These are phyloP conservation scores for Cajanus cajan DNA, from an alignment of 306 rosid species.

Conservation along the genomic window DNA sequence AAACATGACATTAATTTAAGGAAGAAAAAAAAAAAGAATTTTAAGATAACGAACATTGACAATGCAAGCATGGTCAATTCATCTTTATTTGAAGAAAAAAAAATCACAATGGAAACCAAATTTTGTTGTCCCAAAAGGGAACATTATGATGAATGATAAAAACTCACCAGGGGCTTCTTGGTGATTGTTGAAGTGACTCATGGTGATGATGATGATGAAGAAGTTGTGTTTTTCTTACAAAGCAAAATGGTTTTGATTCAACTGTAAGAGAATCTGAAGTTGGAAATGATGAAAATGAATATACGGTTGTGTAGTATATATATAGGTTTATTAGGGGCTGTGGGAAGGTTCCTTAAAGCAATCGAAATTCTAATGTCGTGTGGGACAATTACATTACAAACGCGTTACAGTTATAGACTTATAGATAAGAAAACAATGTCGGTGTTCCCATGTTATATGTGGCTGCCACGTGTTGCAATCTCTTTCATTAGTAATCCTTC, in stretches of 20 bases:
- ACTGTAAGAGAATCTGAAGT: not conserved
- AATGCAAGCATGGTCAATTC: not conserved
- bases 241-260: conserved; percentile 2
- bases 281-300: not conserved
- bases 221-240: not conserved
- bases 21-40: not conserved
- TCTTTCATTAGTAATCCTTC: not conserved
- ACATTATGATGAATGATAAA: not conserved
- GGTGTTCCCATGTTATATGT: not conserved
- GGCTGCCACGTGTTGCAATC: not conserved
- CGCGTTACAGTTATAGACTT: not conserved
- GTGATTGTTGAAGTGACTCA: conserved; percentile 33
- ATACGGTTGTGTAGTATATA: conserved; percentile 1
- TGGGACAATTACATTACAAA: not conserved
- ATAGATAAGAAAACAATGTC: not conserved
- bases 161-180: conserved; percentile 37
- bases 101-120: not conserved
- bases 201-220: not conserved
- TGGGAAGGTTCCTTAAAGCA: conserved; percentile 10
- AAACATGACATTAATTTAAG: not conserved
- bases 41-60: not conserved
- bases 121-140: not conserved
- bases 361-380: not conserved
- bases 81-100: not conserved
- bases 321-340: not conserved